Base-by-base conservation (phyloP, 306 rosid genomes). In the Carpinus viminea region DNA sequence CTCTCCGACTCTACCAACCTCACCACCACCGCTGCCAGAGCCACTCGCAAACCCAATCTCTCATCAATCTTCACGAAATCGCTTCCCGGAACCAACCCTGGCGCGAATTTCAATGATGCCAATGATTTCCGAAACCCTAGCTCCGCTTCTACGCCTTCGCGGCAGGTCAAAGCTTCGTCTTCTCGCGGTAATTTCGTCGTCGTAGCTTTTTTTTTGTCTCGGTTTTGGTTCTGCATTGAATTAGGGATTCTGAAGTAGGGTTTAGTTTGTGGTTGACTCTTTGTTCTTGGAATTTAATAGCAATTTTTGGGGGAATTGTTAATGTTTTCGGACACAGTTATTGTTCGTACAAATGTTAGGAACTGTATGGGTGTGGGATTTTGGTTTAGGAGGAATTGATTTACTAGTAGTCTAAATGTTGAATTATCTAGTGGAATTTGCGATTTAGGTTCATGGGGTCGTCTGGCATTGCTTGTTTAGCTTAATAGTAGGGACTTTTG, bases 1-100 rank as follows among this genome's bases (percentile, higher is more conserved):
- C 93, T 93, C 88, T 81, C 91, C 9, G 90, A 93, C 60, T 81
- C 85, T 72, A 84, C 93, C 75, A 91, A 88, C 82, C 78, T 77
- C 65, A 5, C 74, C 70, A 26, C 78, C n/a, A 3, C 76, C 69
- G 78, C 86, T 31, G 21, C 8, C 80, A 7, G 86, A 71, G 4
- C 82, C 83, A 3, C 85, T 13, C 76, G 21, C 24, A 85, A 83
- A 55, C 79, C 82, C 59, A 51, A 26, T 12, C 74, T 77, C 3
- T 62, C 90, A 55, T 53, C 89, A 45, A 66, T 84, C 21, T 10
- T 79, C 61, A 72, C 70, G 12, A 79, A 76, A 47, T 13, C 78
- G 50, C 1, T 70, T 38, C 7, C 47, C 78, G 38, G 17, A 56
- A 52, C 84, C 47, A n/a, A 51, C 28, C 18, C 31, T 53, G 28